Evolutionary conservation across 2,329 filamentous ascomycete species (phyloP).

Genomic region (Nemania diffusa): DNA sequence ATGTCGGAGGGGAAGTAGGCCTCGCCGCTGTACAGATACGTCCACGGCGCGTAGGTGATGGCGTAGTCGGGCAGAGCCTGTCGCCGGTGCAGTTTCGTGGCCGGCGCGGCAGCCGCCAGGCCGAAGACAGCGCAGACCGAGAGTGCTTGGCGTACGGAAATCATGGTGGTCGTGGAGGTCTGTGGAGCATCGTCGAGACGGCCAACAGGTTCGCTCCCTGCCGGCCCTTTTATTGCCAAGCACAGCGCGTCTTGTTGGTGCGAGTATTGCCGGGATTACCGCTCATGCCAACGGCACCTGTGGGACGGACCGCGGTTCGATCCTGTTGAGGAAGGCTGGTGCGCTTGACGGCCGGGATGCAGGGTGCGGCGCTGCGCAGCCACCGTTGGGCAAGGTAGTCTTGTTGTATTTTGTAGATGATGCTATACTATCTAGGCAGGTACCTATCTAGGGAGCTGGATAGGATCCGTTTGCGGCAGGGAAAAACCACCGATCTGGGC

Average conservation of each 20-base stretch:
- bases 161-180: conserved; percentile 5
- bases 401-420: not conserved
- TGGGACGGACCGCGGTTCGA: conserved; percentile 4
- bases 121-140: conserved; percentile 19
- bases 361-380: not conserved
- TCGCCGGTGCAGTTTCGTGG: conserved; percentile 8
- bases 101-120: conserved; percentile 20
- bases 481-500: not conserved
- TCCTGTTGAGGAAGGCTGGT: not conserved
- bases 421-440: conserved; percentile 15
- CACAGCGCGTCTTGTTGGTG: not conserved
- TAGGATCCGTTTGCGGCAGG: not conserved
- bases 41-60: conserved; percentile 31
- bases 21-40: conserved; percentile 36
- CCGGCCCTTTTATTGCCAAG: conserved; percentile 24
- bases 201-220: not conserved
- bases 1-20: conserved; percentile 30
- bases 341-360: not conserved
- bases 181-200: not conserved
- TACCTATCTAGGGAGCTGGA: not conserved
- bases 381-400: not conserved
- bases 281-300: not conserved
- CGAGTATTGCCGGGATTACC: not conserved
- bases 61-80: conserved; percentile 28
- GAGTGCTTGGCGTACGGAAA: conserved; percentile 17